Conservation (phyloP, 1,284 basidiomycete species). For the Ceratobasidium papillatum region DNA sequence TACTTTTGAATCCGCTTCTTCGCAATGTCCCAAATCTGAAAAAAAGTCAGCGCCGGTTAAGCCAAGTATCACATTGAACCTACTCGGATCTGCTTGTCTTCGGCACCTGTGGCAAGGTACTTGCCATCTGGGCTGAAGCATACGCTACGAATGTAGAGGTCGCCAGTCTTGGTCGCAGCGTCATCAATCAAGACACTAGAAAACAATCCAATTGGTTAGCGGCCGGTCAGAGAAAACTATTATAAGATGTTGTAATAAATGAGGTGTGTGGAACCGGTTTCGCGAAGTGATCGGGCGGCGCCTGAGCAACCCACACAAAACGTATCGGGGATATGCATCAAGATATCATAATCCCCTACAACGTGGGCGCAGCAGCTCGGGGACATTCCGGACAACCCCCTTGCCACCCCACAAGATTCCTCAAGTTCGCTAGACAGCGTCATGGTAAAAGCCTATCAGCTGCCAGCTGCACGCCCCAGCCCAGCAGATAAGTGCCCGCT, state of each 20-base stretch:
- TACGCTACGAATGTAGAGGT: slow-evolving; percentile 85
- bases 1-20: slow-evolving; percentile 75
- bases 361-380: neutral
- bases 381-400: neutral
- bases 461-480: neutral
- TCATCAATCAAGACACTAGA: slow-evolving; percentile 75
- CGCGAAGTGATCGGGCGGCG: neutral
- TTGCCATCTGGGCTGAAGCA: slow-evolving; percentile 87
- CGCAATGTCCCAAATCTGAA: slow-evolving; percentile 86
- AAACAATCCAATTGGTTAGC: slow-evolving; percentile 19
- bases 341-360: neutral
- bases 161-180: slow-evolving; percentile 68
- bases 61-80: slow-evolving; percentile 48
- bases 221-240: neutral
- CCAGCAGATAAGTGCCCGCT: neutral
- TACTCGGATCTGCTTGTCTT: slow-evolving; percentile 84
- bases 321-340: neutral
- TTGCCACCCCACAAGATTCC: neutral
- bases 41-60: neutral
- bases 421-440: neutral
- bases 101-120: slow-evolving; percentile 82
- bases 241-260: neutral
- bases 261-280: neutral
- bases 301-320: neutral
- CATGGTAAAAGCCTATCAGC: neutral